Evolutionary conservation across 768 basidiomycete species (phyloP), one percentile per base, ranked within the genome.

Genomic region (Pisolithus albus): DNA sequence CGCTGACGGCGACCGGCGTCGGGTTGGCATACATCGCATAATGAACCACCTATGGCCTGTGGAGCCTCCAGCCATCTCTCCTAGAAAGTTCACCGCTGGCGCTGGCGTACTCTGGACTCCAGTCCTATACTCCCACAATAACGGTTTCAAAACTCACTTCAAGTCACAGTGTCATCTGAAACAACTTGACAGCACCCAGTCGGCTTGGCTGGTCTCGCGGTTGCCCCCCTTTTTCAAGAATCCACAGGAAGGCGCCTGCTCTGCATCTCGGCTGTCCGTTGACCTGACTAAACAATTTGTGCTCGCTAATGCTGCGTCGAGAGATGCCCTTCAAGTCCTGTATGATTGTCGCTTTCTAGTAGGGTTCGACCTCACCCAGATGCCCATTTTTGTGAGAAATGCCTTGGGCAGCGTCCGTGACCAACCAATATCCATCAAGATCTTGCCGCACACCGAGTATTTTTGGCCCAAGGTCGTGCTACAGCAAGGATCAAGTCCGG

Each of bases 331-430:
- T 13, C 67, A 76, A 21, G 46, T 82, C 11, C 66, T 88, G 26
- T 88, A 79, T 60, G 87, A 90, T 62, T 72, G 73, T 56, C 81
- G 88, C 6, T 90, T 86, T 63, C 58, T 80, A 3, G 46, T 89
- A 40, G 60, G 58, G 18, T 71, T 87, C 56, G 53, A 77, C 51
- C 58, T 79, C 13, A 56, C 58, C 32, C 68, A 58, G 39, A 72
- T 82, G 19, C 81, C 83, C 2, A 19, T 50, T 2, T 43, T 63
- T 7, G 34, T 84, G 3, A 52, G 58, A n/a, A 49, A 53, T 18
- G 58, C 58, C 32, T 49, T 80, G 37, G 19, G 55, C 6, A 46
- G 59, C 16, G 37, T 52, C 45, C 51, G 47, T 13, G 53, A 56
- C 6, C 34, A 52, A 9, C 63, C 58, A 0, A 52, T 57, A 7